Evolutionary conservation across 345 rosid species (phyloP).

Genomic region (Gossypium longicalyx): DNA sequence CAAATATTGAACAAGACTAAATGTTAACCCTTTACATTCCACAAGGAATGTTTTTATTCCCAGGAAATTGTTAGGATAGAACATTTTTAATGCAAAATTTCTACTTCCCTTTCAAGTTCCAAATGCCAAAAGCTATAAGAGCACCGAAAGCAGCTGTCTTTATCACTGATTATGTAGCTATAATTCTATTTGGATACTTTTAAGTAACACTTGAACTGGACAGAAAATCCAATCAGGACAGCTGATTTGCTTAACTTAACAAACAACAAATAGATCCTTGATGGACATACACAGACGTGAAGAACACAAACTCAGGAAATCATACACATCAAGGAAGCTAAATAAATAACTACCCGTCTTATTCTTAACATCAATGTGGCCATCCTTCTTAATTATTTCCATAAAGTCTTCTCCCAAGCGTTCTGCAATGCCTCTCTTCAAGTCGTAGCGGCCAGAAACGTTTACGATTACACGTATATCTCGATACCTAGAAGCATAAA

Average conservation of each 20-base stretch:
- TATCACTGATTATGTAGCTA: neutral
- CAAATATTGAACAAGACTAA: neutral
- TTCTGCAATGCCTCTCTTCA: slow-evolving; percentile 53
- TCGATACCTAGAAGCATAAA: slow-evolving; percentile 80
- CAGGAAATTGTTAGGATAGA: neutral
- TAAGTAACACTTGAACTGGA: neutral
- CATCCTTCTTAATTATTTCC: slow-evolving; percentile 48
- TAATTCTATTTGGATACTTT: neutral
- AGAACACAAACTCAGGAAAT: neutral
- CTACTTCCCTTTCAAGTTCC: neutral
- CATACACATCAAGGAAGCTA: neutral
- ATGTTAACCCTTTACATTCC: neutral
- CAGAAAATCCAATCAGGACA: neutral
- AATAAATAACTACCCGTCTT: slow-evolving; percentile 34
- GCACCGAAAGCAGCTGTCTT: neutral
- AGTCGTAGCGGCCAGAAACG: slow-evolving; percentile 68
- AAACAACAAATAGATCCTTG: neutral
- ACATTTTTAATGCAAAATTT: neutral
- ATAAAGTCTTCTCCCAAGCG: slow-evolving; percentile 60
- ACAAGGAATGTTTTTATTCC: neutral
- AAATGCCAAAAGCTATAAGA: neutral
- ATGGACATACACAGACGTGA: neutral
- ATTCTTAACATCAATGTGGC: slow-evolving; percentile 52
- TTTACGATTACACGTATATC: slow-evolving; percentile 57
- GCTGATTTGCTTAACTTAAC: neutral